Percentiles rank a stretch among this genome's conserved stretches.
Conservation (phyloP, 75 land plant species). For the Cupressus sempervirens region DNA sequence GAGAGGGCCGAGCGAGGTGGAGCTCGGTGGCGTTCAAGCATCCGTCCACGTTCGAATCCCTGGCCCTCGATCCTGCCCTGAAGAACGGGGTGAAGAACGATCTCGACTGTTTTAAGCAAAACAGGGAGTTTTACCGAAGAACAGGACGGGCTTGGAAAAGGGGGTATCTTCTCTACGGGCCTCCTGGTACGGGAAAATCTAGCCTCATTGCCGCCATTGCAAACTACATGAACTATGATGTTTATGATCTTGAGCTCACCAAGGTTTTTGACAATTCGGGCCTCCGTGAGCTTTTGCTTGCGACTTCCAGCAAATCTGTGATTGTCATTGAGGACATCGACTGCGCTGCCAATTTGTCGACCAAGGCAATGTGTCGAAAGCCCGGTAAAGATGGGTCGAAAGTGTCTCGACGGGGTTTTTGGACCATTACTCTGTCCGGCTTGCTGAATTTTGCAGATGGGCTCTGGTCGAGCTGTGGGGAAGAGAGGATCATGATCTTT, state of each 20-base stretch:
- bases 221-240: slow-evolving; percentile 45
- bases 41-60: no score
- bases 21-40: background rate
- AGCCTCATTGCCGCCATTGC: slow-evolving; percentile 66
- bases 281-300: no score
- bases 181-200: slow-evolving; percentile 63
- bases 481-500: slow-evolving; percentile 65
- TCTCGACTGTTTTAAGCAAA: slow-evolving; percentile 13
- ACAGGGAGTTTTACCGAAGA: background rate
- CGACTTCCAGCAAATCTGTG: slow-evolving; percentile 23
- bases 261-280: no score
- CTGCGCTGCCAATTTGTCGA: slow-evolving; percentile 53
- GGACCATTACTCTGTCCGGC: slow-evolving; percentile 57
- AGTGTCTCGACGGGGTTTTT: background rate
- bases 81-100: slow-evolving; percentile 30
- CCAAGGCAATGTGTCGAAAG: slow-evolving; percentile 27
- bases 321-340: slow-evolving; percentile 71
- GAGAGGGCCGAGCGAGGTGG: slow-evolving; percentile 11
- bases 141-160: background rate
- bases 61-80: slow-evolving; percentile 39
- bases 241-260: no score
- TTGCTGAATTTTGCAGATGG: slow-evolving; percentile 79
- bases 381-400: slow-evolving; percentile 4
- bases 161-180: slow-evolving; percentile 33
- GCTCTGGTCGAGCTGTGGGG: slow-evolving; percentile 74